phyloP scores from a whole-genome alignment of 2,329 filamentous ascomycete species.

The Sordariomycetes sp. region DNA sequence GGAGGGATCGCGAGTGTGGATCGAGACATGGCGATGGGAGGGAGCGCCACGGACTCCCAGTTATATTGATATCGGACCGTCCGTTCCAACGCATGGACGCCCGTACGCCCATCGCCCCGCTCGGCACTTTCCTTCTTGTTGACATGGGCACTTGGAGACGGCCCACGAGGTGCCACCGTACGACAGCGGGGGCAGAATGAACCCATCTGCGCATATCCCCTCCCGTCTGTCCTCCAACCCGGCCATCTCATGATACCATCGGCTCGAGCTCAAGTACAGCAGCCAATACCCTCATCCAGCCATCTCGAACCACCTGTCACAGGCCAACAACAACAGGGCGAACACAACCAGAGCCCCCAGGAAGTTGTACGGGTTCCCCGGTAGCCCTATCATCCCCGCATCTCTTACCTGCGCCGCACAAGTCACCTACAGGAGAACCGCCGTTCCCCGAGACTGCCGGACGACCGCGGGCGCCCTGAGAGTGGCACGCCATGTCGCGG shows the following conservation, averaged over 20 bases:
- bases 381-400: background rate
- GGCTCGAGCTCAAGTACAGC: background rate
- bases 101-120: background rate
- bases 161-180: background rate
- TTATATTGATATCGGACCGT: background rate
- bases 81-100: background rate
- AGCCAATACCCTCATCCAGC: background rate
- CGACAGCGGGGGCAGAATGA: background rate
- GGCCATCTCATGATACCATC: background rate
- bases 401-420: background rate
- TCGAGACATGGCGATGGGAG: background rate
- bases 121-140: background rate
- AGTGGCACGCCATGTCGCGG: background rate
- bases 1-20: background rate
- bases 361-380: background rate
- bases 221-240: background rate
- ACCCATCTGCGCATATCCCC: background rate
- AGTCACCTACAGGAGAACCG: background rate
- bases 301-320: background rate
- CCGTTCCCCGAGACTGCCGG: background rate
- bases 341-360: background rate
- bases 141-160: background rate
- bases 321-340: background rate
- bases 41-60: background rate
- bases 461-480: background rate